Base-by-base conservation (phyloP, 2,329 filamentous ascomycete species). In the Fusarium ramigenum region DNA sequence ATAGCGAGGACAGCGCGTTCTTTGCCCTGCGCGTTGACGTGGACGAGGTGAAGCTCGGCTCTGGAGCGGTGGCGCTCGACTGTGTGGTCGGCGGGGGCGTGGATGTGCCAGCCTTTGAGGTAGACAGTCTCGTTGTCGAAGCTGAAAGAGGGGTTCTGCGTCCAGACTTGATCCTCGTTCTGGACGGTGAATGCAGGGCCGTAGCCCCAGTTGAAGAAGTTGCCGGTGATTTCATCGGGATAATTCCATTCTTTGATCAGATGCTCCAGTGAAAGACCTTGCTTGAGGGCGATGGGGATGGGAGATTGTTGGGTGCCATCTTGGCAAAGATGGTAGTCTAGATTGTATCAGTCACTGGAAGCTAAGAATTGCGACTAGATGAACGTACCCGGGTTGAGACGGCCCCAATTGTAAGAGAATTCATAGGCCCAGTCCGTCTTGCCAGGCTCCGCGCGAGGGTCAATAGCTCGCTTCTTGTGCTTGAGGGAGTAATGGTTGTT, bases 201-300 rank as follows among this genome's bases (percentile, higher is more conserved):
- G 4, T 75, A 75, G 1, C 67, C 70, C 73, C 73, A 75, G 42
- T 75, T 75, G 49, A 58, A 74, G 42, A 74, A 75, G 9, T 74
- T 70, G 6, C 73, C 73, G 1, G 61, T 44, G 18, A 64, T 14
- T 0, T 65, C 30, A 7, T 15, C 18, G 1, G 73, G 70, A 11
- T 76, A 75, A 6, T 64, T 32, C 63, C 72, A 75, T 0, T 36
- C 4, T 9, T 50, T 65, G 14, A 58, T 63, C 10, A 74, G 10
- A 18, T 75, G 73, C 9, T 75, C 63, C 1, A 75, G 56, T 5
- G 70, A 71, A 1, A 75, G 39, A 0, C 73, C 73, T n/a, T 75
- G 74, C 23, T 73, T 74, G 5, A 75, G 70, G 2, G 67, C 69
- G 0, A 75, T 46, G 0, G 73, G 70, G 3, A 75, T 75, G 2